Percentiles rank a stretch among this genome's conserved stretches.
Evolutionary conservation across 345 rosid genomes (phyloP).

Genomic region (Streptanthus diversifolius): DNA sequence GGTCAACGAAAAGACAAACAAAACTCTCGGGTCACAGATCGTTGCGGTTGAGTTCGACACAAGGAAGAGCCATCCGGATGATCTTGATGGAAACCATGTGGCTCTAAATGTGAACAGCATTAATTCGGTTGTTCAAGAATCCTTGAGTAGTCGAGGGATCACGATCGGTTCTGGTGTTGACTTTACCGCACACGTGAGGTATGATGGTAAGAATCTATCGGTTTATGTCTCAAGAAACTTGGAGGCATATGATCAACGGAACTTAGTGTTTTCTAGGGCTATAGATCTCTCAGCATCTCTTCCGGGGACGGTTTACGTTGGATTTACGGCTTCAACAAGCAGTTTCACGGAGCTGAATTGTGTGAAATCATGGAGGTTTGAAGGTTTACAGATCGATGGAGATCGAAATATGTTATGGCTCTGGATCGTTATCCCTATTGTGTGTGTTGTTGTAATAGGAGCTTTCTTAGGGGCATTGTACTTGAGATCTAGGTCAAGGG

Average conservation of each 20-base stretch:
- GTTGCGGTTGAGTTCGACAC: slow-evolving; percentile 79
- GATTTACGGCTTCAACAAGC: slow-evolving; percentile 66
- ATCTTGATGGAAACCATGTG: slow-evolving; percentile 61
- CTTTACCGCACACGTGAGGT: slow-evolving; percentile 32
- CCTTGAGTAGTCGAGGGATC: slow-evolving; percentile 36
- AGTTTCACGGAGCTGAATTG: slow-evolving; percentile 44
- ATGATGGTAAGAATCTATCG: slow-evolving; percentile 45
- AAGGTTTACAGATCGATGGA: slow-evolving; percentile 30
- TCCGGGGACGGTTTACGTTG: slow-evolving; percentile 49
- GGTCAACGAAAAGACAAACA: slow-evolving; percentile 39
- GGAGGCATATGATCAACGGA: neutral
- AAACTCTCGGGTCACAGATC: slow-evolving; percentile 24
- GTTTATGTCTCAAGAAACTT: slow-evolving; percentile 40
- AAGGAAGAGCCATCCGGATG: slow-evolving; percentile 44
- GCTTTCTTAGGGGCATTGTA: neutral
- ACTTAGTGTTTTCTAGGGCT: slow-evolving; percentile 38
- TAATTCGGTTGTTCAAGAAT: slow-evolving; percentile 40
- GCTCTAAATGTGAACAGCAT: slow-evolving; percentile 55
- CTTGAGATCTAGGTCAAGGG: slow-evolving; percentile 36
- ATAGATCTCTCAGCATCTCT: slow-evolving; percentile 50
- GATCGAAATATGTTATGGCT: slow-evolving; percentile 26
- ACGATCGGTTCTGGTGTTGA: slow-evolving; percentile 14
- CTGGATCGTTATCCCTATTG: slow-evolving; percentile 29
- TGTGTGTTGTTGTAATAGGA: slow-evolving; percentile 5
- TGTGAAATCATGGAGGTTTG: slow-evolving; percentile 58